A percentile compares a stretch with the other conserved stretches of the same genome.
phyloP scores from a whole-genome alignment of 805 yeast species.

The Huiozyma naganishii region DNA sequence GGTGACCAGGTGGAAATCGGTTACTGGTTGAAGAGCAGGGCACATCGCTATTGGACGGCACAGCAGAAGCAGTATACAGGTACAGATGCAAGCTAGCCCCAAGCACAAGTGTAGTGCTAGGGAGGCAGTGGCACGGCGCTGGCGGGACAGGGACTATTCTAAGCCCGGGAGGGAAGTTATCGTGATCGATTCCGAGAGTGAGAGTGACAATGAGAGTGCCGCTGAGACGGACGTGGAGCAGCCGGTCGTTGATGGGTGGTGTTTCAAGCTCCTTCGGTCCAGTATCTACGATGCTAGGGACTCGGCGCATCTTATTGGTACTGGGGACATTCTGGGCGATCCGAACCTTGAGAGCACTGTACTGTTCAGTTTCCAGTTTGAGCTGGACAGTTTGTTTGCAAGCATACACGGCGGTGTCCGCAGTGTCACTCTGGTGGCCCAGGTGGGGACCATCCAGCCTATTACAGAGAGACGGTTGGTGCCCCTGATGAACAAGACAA shows the following conservation, averaged over 20 bases:
- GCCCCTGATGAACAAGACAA: slow-evolving; percentile 6
- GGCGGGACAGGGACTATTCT: slow-evolving; percentile 1
- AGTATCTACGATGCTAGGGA: slow-evolving; percentile 10
- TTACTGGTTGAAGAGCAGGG: too few species aligned
- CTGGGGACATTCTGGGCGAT: slow-evolving; percentile 28
- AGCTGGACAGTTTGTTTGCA: slow-evolving; percentile 31
- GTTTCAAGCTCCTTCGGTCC: slow-evolving; percentile 18
- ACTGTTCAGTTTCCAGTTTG: slow-evolving; percentile 41
- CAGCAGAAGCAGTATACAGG: background rate
- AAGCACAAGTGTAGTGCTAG: background rate
- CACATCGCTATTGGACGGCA: background rate
- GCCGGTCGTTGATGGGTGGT: background rate
- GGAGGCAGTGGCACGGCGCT: background rate
- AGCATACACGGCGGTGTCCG: slow-evolving; percentile 16
- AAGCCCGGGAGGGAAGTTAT: background rate
- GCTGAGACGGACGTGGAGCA: background rate
- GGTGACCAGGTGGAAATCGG: too few species aligned
- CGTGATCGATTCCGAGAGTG: background rate
- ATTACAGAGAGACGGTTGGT: slow-evolving; percentile 7
- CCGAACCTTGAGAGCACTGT: slow-evolving; percentile 28
- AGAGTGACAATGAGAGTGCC: background rate
- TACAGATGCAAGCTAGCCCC: background rate
- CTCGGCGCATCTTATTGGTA: slow-evolving; percentile 15
- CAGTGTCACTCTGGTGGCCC: slow-evolving; percentile 23
- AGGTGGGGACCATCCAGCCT: slow-evolving; percentile 25